Evolutionary conservation across 768 basidiomycete genomes (phyloP).

Genomic region (Boletales sp.): DNA sequence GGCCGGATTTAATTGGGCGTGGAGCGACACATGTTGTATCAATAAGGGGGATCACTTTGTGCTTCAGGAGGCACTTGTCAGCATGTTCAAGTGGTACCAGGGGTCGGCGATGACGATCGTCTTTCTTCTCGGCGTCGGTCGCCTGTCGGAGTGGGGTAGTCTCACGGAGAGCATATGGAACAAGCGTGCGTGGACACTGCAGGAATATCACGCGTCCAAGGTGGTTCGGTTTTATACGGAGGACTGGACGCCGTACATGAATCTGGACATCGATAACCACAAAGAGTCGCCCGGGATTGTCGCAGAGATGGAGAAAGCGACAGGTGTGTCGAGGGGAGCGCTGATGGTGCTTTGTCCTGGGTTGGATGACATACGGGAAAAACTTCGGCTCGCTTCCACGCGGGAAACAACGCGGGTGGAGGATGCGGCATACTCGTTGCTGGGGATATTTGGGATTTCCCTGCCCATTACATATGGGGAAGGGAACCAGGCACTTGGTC

Average conservation of each 20-base stretch:
- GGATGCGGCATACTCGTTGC: neutral
- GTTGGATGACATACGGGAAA: neutral
- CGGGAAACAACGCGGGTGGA: neutral
- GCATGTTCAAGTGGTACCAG: too few species aligned
- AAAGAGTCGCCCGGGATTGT: neutral
- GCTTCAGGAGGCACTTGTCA: too few species aligned
- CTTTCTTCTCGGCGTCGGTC: too few species aligned
- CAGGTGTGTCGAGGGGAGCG: neutral
- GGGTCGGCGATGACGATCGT: too few species aligned
- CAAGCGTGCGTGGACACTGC: too few species aligned
- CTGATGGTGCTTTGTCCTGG: conserved; percentile 1
- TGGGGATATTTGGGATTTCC: neutral
- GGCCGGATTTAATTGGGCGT: too few species aligned
- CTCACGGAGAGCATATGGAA: too few species aligned
- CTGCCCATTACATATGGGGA: conserved; percentile 3
- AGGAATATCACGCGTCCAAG: too few species aligned
- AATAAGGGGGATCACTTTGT: too few species aligned
- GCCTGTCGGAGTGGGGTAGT: too few species aligned
- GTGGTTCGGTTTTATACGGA: neutral
- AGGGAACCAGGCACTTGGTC: conserved; percentile 2
- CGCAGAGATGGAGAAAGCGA: neutral
- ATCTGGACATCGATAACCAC: neutral
- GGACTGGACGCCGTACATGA: neutral
- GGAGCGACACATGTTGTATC: too few species aligned
- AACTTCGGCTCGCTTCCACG: neutral